These are phyloP conservation scores for Boletus calvinii DNA, from an alignment of 1,284 basidiomycete species.

Conservation along the genomic window DNA sequence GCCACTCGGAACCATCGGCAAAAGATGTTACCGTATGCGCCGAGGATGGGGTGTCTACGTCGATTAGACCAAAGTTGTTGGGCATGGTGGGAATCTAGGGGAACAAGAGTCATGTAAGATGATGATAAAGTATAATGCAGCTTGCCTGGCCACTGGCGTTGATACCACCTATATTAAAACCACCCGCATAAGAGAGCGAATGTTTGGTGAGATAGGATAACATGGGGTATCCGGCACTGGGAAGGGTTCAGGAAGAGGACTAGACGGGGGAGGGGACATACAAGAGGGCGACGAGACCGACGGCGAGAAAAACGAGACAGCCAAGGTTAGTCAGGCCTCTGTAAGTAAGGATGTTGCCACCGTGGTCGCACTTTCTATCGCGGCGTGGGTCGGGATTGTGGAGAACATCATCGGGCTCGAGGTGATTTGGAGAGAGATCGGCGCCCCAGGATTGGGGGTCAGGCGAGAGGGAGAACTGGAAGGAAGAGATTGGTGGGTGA, in stretches of 20 bases:
- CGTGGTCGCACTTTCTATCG: constrained; percentile 59
- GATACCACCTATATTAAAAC: constrained; percentile 78
- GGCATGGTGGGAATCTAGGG: constrained; percentile 38
- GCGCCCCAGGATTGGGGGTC: constrained; percentile 70
- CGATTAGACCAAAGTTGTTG: constrained; percentile 56
- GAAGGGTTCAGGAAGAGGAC: constrained; percentile 4
- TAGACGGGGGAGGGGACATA: constrained; percentile 36
- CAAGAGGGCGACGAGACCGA: constrained; percentile 72
- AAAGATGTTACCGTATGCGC: constrained; percentile 47
- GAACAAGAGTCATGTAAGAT: background rate
- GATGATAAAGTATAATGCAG: background rate
- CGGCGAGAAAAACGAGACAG: constrained; percentile 63
- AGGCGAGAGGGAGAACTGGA: constrained; percentile 68
- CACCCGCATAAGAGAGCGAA: constrained; percentile 53
- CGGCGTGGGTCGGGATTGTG: constrained; percentile 75
- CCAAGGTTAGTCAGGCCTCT: constrained; percentile 78
- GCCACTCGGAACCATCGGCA: constrained; percentile 45
- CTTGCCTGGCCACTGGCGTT: constrained; percentile 76
- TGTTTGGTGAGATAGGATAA: constrained; percentile 63
- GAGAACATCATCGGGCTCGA: constrained; percentile 68
- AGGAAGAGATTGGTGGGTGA: constrained; percentile 1
- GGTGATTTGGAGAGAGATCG: constrained; percentile 54
- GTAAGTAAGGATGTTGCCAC: constrained; percentile 65
- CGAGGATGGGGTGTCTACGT: constrained; percentile 54
- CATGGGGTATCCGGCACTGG: constrained; percentile 79